A percentile compares a stretch with the other conserved stretches of the same genome.
Conservation (phyloP, 192 early-diverging fungal species). For the Phycomyces nitens region DNA sequence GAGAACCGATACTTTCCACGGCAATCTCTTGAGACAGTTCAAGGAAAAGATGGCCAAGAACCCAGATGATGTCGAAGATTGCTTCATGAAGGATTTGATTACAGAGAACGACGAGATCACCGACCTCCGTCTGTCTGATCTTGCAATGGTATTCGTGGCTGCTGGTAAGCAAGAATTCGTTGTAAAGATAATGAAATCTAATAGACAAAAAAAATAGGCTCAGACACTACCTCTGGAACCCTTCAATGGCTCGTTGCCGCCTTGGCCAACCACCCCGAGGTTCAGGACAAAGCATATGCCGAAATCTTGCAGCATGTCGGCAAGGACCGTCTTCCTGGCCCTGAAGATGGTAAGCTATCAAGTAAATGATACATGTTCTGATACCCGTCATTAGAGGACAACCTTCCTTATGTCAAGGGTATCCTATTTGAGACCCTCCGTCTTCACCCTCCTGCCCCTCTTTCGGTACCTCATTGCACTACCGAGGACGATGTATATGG, state of each 20-base stretch:
- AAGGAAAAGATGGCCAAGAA: background rate
- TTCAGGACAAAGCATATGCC: slow-evolving; percentile 18
- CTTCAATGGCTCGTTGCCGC: slow-evolving; percentile 14
- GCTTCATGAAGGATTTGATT: slow-evolving; percentile 28
- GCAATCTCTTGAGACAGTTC: slow-evolving; percentile 9
- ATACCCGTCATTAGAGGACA: background rate
- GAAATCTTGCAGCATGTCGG: slow-evolving; percentile 1
- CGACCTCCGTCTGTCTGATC: background rate
- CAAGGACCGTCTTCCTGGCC: background rate
- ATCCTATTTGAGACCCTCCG: slow-evolving; percentile 16
- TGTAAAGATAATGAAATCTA: background rate
- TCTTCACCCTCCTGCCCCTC: slow-evolving; percentile 5
- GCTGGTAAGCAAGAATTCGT: slow-evolving; percentile 12
- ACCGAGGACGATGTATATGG: slow-evolving; percentile 42
- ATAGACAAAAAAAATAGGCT: background rate
- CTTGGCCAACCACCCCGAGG: slow-evolving; percentile 20
- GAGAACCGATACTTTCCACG: slow-evolving; percentile 20
- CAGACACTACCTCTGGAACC: slow-evolving; percentile 10
- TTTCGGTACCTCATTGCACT: slow-evolving; percentile 1
- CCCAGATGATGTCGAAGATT: background rate
- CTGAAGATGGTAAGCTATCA: slow-evolving; percentile 6
- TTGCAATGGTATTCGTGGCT: slow-evolving; percentile 5
- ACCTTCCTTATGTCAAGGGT: slow-evolving; percentile 22
- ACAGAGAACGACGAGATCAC: background rate
- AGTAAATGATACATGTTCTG: background rate